phyloP scores from a whole-genome alignment of 768 basidiomycete species.

The Lepiota subincarnata region DNA sequence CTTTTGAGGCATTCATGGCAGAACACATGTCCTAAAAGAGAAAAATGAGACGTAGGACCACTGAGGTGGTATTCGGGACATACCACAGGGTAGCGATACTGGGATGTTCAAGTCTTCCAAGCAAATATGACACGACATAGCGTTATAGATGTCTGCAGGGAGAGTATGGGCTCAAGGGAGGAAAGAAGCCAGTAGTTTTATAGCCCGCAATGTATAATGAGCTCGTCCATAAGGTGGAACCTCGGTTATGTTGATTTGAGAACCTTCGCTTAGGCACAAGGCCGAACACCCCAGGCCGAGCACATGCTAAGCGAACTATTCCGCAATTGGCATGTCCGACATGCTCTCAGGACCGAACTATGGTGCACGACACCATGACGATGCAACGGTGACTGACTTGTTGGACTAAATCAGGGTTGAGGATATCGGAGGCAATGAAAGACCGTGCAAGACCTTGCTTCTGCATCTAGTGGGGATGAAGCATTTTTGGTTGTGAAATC shows the following conservation, averaged over 20 bases:
- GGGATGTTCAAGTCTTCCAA: constrained; percentile 50
- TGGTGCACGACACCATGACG: constrained; percentile 2
- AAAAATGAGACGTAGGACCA: neutral
- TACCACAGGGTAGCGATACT: constrained; percentile 63
- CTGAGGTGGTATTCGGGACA: constrained; percentile 16
- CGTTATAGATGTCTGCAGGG: constrained; percentile 21
- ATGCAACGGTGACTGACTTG: neutral
- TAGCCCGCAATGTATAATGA: constrained; percentile 1
- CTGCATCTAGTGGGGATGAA: constrained; percentile 21
- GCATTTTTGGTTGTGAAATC: constrained; percentile 3
- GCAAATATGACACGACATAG: constrained; percentile 60
- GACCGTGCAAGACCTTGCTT: constrained; percentile 23
- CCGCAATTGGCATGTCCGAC: neutral
- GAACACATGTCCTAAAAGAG: constrained; percentile 52
- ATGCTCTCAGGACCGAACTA: neutral
- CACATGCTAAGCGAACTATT: neutral
- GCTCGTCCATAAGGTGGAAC: neutral
- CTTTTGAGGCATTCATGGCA: constrained; percentile 57
- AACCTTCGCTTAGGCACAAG: neutral
- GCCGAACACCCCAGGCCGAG: constrained; percentile 1
- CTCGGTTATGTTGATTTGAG: neutral
- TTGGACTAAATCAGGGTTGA: constrained; percentile 14
- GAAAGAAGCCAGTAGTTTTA: neutral
- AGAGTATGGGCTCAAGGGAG: neutral
- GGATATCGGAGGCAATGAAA: constrained; percentile 29